Evolutionary conservation across 352 stramenopile genomes (phyloP).

Genomic region (Phytophthora fragariaefolia): DNA sequence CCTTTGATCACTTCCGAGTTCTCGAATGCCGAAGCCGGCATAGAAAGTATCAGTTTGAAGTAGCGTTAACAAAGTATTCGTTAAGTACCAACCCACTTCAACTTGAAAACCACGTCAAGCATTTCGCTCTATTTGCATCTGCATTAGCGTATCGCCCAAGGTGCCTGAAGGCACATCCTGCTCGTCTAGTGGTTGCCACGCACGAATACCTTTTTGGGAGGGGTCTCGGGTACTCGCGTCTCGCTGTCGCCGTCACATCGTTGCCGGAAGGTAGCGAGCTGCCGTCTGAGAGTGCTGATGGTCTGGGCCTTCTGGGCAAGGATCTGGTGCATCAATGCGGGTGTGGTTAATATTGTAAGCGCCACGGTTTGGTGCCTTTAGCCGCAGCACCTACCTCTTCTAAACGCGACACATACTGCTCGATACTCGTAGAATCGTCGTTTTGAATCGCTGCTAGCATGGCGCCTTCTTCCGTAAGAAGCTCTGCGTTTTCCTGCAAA

Average conservation of each 20-base stretch:
- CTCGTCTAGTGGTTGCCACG: conserved; percentile 18
- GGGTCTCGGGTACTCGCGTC: conserved; percentile 53
- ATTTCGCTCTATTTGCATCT: conserved; percentile 3
- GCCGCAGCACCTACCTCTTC: conserved; percentile 61
- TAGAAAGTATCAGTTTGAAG: not conserved
- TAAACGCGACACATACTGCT: conserved; percentile 92
- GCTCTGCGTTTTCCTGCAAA: conserved; percentile 94
- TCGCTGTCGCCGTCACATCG: conserved; percentile 87
- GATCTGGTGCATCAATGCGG: conserved; percentile 59
- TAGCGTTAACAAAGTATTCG: not conserved
- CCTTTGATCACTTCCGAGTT: conserved; percentile 4
- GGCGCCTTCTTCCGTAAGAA: conserved; percentile 96
- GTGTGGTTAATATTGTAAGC: not conserved
- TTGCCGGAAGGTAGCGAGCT: conserved; percentile 83
- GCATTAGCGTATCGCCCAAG: no score
- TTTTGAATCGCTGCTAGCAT: conserved; percentile 88
- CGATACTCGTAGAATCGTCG: conserved; percentile 95
- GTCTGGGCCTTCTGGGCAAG: conserved; percentile 92
- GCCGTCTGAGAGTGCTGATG: conserved; percentile 84
- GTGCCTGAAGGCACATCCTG: no score
- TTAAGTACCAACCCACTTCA: conserved; percentile 8
- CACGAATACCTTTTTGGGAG: conserved; percentile 31
- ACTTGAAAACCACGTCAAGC: not conserved
- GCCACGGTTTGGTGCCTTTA: not conserved
- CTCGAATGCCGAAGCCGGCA: conserved; percentile 2